These are phyloP conservation scores for Selaginella tamariscina DNA, from an alignment of 75 land plant species.

Conservation along the genomic window DNA sequence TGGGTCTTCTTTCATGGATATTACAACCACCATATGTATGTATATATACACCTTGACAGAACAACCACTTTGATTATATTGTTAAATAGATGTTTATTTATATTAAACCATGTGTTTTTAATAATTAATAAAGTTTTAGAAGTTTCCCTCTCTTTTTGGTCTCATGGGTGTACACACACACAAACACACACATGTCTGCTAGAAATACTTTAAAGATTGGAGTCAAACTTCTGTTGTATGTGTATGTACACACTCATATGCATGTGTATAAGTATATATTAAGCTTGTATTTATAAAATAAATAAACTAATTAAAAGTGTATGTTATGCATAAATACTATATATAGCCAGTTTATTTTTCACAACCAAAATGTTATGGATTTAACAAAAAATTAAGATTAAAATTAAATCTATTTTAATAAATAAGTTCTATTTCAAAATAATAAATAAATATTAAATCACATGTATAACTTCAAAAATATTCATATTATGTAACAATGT, in stretches of 20 bases:
- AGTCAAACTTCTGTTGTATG: background rate
- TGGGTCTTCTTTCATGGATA: no score
- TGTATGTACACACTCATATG: background rate
- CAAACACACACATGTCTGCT: background rate
- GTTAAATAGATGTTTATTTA: slow-evolving; percentile 4
- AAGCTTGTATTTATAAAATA: background rate
- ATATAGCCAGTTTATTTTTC: no score
- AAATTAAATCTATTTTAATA: no score
- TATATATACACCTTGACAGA: background rate
- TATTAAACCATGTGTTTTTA: background rate
- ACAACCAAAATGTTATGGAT: no score
- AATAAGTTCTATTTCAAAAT: no score
- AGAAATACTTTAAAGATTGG: background rate
- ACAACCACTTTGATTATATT: background rate
- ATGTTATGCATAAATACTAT: no score
- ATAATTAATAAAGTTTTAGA: background rate
- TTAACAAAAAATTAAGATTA: no score
- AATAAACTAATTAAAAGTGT: background rate
- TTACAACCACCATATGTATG: background rate
- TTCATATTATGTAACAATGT: no score
- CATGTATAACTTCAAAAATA: no score
- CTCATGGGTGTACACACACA: background rate
- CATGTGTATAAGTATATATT: background rate
- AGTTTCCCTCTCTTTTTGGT: background rate
- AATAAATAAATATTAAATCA: no score